Conservation (phyloP, 2,329 filamentous ascomycete genomes). For the Domatiomyces catenatus region DNA sequence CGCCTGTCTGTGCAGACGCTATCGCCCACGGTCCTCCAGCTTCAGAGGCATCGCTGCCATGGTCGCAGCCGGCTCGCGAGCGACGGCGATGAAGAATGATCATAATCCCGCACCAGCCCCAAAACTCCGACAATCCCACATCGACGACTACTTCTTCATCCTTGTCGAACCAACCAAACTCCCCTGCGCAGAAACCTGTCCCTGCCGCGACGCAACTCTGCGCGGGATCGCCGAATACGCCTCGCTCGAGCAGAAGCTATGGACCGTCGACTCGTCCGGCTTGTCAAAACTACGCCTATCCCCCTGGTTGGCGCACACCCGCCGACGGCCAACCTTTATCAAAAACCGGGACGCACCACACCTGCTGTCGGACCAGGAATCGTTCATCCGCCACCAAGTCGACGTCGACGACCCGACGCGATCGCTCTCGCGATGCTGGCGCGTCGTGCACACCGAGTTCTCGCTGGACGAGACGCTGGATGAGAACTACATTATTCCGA, state of each 20-base stretch:
- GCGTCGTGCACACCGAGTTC: conserved; percentile 4
- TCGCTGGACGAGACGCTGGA: conserved; percentile 3
- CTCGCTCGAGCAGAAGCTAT: not conserved
- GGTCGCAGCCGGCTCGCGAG: too few relatives aligned
- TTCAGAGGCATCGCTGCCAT: not conserved
- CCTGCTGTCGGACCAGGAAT: too few relatives aligned
- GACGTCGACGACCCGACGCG: too few relatives aligned
- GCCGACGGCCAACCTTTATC: too few relatives aligned
- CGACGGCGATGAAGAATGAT: too few relatives aligned
- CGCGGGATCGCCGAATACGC: not conserved
- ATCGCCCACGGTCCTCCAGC: conserved; percentile 3
- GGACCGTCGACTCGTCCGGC: not conserved
- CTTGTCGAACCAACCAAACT: not conserved
- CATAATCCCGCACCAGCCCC: not conserved
- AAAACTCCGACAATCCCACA: not conserved
- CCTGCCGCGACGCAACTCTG: not conserved
- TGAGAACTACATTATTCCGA: conserved; percentile 7
- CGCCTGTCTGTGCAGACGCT: conserved; percentile 4
- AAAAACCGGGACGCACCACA: too few relatives aligned
- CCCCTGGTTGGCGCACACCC: too few relatives aligned
- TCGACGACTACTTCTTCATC: not conserved
- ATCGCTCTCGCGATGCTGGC: not conserved
- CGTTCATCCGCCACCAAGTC: too few relatives aligned
- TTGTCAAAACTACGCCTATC: too few relatives aligned
- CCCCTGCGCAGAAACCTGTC: not conserved